These are phyloP conservation scores for Leccinum imitatum DNA, from an alignment of 768 basidiomycete genomes.

Conservation along the genomic window DNA sequence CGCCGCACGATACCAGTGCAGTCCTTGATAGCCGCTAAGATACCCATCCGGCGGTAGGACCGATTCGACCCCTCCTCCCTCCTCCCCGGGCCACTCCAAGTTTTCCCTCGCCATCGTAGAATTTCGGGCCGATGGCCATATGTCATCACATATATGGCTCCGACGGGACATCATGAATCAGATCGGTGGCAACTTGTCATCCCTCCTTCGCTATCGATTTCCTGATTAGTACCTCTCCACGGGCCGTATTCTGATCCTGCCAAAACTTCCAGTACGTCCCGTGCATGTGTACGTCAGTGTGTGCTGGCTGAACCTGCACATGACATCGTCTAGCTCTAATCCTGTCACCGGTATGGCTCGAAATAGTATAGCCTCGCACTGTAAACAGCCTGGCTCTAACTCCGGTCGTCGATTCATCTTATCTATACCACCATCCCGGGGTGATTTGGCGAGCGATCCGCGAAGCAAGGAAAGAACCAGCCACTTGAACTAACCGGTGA, in stretches of 20 bases:
- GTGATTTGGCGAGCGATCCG: constrained; percentile 14
- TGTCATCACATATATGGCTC: not conserved
- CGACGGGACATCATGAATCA: not conserved
- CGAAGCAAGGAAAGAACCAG: constrained; percentile 20
- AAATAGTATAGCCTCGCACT: not conserved
- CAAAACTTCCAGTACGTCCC: not conserved
- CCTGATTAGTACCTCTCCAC: not conserved
- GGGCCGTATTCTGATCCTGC: not conserved
- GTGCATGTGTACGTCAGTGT: not conserved
- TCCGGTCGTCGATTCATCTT: not conserved
- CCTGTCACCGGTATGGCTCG: not conserved
- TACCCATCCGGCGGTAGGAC: not conserved
- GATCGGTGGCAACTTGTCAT: not conserved
- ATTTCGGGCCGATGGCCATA: not conserved
- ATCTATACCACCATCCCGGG: not conserved
- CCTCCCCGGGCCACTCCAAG: not conserved
- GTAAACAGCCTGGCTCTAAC: not conserved
- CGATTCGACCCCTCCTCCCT: not conserved
- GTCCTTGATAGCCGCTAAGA: not conserved
- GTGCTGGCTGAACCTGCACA: not conserved
- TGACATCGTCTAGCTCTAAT: not conserved
- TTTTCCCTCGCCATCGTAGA: not conserved
- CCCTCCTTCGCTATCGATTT: not conserved
- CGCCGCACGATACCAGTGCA: not conserved
- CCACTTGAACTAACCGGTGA: not conserved